Conservation (phyloP, 2,329 filamentous ascomycete species). For the Trichoderma sp. region DNA sequence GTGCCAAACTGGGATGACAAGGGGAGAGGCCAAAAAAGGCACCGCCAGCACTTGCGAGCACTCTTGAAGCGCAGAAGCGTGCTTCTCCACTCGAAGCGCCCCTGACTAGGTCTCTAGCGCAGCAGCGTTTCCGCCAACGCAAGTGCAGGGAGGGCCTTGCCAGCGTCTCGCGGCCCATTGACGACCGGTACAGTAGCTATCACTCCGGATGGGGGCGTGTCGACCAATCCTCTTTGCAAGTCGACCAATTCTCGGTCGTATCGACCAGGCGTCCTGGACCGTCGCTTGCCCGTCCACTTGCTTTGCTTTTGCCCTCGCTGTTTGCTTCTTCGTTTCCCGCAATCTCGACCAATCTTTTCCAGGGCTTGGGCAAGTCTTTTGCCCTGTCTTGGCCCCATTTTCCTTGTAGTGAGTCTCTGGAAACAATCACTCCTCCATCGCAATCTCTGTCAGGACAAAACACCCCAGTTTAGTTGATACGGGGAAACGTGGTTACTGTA, state of each 20-base stretch:
- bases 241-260: constrained; percentile 10
- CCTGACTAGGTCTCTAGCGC: constrained; percentile 24
- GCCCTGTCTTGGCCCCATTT: constrained; percentile 1
- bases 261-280: neutral
- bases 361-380: neutral
- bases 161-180: constrained; percentile 14
- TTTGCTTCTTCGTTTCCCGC: constrained; percentile 7
- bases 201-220: neutral
- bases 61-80: constrained; percentile 8
- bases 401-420: constrained; percentile 10
- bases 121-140: constrained; percentile 23
- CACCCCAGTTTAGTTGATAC: constrained; percentile 1
- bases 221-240: constrained; percentile 10
- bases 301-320: neutral
- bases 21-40: neutral
- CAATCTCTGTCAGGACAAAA: constrained; percentile 12
- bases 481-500: constrained; percentile 15
- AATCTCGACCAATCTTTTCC: constrained; percentile 15
- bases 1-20: constrained; percentile 13
- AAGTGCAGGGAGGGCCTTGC: constrained; percentile 20
- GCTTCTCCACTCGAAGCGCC: constrained; percentile 16
- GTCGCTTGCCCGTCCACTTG: constrained; percentile 11
- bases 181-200: neutral
- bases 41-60: neutral
- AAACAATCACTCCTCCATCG: constrained; percentile 14